These are phyloP conservation scores for Chionographis japonica DNA, from an alignment of 106 monocot species.

Conservation along the genomic window DNA sequence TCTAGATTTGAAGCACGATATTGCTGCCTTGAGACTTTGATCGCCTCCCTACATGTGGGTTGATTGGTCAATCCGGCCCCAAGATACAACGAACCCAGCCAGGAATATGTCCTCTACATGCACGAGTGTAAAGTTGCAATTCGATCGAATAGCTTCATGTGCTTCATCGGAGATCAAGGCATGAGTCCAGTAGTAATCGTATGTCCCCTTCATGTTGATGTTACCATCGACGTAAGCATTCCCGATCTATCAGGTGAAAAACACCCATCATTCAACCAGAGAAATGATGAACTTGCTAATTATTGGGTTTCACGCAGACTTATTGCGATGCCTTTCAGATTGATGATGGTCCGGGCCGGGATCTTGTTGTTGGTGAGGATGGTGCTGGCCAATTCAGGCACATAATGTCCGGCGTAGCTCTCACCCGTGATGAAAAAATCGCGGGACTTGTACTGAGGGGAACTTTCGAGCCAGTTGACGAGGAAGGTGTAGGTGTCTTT, in stretches of 20 bases:
- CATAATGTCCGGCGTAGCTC: conserved; percentile 51
- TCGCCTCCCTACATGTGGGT: too few species aligned
- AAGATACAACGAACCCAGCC: too few species aligned
- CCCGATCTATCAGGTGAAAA: conserved; percentile 27
- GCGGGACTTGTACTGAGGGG: conserved; percentile 33
- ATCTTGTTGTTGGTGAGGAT: conserved; percentile 21
- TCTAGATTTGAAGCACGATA: too few species aligned
- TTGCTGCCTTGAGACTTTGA: too few species aligned
- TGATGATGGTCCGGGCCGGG: conserved; percentile 15
- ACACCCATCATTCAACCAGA: neutral
- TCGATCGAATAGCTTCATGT: neutral
- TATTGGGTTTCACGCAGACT: neutral
- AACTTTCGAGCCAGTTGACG: conserved; percentile 39
- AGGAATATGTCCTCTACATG: too few species aligned
- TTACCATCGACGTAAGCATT: conserved; percentile 26
- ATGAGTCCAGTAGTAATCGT: conserved; percentile 37
- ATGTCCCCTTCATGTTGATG: neutral
- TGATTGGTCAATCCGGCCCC: too few species aligned
- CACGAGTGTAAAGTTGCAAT: conserved; percentile 11
- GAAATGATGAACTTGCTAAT: neutral
- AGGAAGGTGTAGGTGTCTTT: conserved; percentile 28
- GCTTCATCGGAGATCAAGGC: conserved; percentile 35
- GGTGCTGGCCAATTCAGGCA: conserved; percentile 35
- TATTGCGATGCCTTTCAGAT: conserved; percentile 37
- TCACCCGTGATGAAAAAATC: conserved; percentile 46